Evolutionary conservation across 768 basidiomycete genomes (phyloP).

Genomic region (Mycena leptocephala): DNA sequence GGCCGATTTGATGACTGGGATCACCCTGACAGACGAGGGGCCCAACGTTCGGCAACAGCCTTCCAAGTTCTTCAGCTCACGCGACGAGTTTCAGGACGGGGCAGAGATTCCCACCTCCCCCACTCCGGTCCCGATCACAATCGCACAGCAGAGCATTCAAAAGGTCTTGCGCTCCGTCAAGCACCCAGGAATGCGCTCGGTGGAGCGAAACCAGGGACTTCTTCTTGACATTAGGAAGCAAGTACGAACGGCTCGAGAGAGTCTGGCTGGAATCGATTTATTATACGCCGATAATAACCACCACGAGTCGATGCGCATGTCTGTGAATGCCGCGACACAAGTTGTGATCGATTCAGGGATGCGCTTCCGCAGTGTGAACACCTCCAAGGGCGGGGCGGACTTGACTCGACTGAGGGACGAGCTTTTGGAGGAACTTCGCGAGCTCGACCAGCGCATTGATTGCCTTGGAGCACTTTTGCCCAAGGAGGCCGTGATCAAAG

Average conservation of each 20-base stretch:
- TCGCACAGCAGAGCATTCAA: background rate
- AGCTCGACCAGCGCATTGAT: slow-evolving; percentile 9
- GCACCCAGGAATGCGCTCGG: background rate
- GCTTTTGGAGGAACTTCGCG: slow-evolving; percentile 3
- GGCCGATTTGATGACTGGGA: slow-evolving; percentile 8
- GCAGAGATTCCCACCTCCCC: background rate
- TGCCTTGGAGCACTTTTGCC: background rate
- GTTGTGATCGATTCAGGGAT: background rate
- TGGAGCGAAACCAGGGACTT: background rate
- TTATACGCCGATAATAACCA: background rate
- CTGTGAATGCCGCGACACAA: background rate
- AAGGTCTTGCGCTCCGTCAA: background rate
- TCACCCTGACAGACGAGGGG: slow-evolving; percentile 12
- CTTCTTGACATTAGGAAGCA: background rate
- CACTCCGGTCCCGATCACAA: background rate
- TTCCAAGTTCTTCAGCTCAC: slow-evolving; percentile 25
- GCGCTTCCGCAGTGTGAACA: background rate
- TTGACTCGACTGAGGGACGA: background rate
- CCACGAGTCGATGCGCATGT: background rate
- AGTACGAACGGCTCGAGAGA: slow-evolving; percentile 6
- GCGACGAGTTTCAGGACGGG: slow-evolving; percentile 19
- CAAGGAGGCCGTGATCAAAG: background rate
- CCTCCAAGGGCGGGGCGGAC: background rate
- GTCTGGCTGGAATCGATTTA: background rate
- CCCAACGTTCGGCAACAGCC: too few relatives aligned